Conservation (phyloP, 176 grass and related monocot genomes). For the Urochloa ruziziensis region DNA sequence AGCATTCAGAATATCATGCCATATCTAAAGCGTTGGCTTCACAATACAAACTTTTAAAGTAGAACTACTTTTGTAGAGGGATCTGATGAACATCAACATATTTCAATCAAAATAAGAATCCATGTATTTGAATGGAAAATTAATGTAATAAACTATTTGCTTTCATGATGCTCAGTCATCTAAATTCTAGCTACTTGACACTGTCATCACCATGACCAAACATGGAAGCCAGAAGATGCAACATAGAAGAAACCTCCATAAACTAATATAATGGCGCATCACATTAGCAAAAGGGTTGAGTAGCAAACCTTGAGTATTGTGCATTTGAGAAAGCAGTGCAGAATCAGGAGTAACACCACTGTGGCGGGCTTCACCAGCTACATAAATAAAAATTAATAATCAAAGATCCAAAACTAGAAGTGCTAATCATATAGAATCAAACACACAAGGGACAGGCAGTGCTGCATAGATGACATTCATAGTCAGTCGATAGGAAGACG, state of each 20-base stretch:
- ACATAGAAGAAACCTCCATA: not conserved
- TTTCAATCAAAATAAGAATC: not conserved
- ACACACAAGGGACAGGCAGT: conserved; percentile 1
- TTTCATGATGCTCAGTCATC: not conserved
- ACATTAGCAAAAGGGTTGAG: conserved; percentile 12
- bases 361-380: conserved; percentile 22
- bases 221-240: not conserved
- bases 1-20: conserved; percentile 14
- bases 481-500: not conserved
- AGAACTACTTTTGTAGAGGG: not conserved
- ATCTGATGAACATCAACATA: not conserved
- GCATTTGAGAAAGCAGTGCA: conserved; percentile 6
- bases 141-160: conserved; percentile 7
- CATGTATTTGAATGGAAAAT: not conserved
- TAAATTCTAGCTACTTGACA: conserved; percentile 8
- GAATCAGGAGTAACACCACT: conserved; percentile 16
- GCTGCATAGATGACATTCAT: too few relatives aligned
- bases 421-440: not conserved
- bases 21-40: not conserved
- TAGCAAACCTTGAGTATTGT: conserved; percentile 26
- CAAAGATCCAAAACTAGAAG: conserved; percentile 19
- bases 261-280: not conserved
- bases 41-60: not conserved
- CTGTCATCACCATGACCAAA: not conserved
- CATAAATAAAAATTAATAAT: not conserved